Conservation (phyloP, 331 rosid genomes). For the Rhamnella rubrinervis region DNA sequence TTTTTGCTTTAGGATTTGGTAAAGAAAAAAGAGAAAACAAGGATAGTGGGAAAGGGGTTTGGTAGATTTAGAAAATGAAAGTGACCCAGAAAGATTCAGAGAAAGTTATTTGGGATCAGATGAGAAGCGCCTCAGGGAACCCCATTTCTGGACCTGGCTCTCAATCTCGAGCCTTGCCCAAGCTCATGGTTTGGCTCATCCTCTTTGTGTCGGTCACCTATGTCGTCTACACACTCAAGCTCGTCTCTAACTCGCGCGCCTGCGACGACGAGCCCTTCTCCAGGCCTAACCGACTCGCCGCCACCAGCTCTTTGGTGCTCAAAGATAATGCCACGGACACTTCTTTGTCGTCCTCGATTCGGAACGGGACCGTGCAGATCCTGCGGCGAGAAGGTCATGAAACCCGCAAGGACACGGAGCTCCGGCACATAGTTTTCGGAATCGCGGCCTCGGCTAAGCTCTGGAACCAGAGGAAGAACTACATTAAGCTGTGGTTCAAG, state of each 20-base stretch:
- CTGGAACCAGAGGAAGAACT: conserved; percentile 73
- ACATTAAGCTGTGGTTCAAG: conserved; percentile 89
- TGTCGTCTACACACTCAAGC: conserved; percentile 65
- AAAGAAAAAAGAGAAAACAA: neutral
- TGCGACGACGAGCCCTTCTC: conserved; percentile 47
- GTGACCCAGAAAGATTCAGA: conserved; percentile 52
- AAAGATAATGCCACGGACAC: conserved; percentile 11
- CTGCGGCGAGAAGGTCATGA: conserved; percentile 27
- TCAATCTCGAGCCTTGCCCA: conserved; percentile 43
- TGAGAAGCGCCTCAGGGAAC: conserved; percentile 40
- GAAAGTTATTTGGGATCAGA: conserved; percentile 56
- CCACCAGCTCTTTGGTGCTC: conserved; percentile 2
- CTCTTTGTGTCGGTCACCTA: conserved; percentile 68
- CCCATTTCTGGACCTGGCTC: conserved; percentile 32
- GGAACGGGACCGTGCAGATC: conserved; percentile 5
- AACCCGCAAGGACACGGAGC: conserved; percentile 36
- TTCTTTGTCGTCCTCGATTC: conserved; percentile 9
- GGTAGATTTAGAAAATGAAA: conserved; percentile 45
- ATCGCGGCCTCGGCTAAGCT: conserved; percentile 90
- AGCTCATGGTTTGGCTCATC: conserved; percentile 67
- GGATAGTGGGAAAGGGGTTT: neutral
- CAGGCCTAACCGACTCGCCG: conserved; percentile 24
- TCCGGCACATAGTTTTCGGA: conserved; percentile 75
- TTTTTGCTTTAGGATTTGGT: neutral
- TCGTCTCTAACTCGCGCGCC: conserved; percentile 52